A percentile compares a stretch with the other conserved stretches of the same genome.
Conservation (phyloP, 371 early-diverging fungal species). For the Syncephalis fuscata region DNA sequence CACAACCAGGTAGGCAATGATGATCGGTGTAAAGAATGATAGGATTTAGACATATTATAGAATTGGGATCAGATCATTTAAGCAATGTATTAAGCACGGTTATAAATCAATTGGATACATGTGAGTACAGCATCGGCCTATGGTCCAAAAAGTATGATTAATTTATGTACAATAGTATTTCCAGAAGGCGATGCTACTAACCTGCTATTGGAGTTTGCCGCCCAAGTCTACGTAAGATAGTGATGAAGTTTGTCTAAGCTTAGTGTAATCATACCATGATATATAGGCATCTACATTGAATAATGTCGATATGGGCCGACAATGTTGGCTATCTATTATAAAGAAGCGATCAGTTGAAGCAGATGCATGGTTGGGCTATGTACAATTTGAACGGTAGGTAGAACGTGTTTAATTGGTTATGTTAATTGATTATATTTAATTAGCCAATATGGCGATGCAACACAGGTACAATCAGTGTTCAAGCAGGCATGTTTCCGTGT, state of each 20-base stretch:
- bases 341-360: not conserved
- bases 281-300: not conserved
- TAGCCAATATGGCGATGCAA: not conserved
- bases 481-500: not conserved
- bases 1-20: not conserved
- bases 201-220: not conserved
- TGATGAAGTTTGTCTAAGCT: too few relatives aligned
- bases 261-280: too few relatives aligned
- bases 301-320: not conserved
- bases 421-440: not conserved
- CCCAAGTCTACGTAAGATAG: not conserved
- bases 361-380: not conserved
- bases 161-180: not conserved
- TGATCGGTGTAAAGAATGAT: not conserved
- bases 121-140: not conserved
- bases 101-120: too few relatives aligned
- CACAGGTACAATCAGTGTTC: not conserved
- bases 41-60: not conserved
- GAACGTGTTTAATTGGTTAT: not conserved
- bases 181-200: not conserved
- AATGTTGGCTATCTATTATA: slow-evolving; percentile 1
- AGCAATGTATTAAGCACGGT: not conserved
- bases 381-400: not conserved
- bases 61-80: not conserved
- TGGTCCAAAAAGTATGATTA: not conserved